Evolutionary conservation across 805 yeast species (phyloP).

Genomic region (Middelhovenomyces tepae): DNA sequence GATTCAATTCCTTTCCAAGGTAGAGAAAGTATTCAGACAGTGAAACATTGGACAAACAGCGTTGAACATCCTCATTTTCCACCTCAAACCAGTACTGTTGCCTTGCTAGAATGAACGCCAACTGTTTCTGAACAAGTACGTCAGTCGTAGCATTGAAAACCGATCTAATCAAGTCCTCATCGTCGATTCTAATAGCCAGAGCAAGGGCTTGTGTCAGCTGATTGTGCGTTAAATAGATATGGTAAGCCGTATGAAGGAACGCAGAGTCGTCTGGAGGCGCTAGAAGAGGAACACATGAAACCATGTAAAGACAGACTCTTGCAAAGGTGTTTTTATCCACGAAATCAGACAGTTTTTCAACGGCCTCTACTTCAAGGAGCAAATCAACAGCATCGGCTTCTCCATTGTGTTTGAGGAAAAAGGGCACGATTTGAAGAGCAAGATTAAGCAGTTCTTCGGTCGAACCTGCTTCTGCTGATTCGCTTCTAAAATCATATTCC

Average conservation of each 20-base stretch:
- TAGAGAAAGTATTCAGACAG: slow-evolving; percentile 72
- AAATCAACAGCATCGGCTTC: slow-evolving; percentile 98
- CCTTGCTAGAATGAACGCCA: slow-evolving; percentile 80
- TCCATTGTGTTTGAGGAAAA: slow-evolving; percentile 87
- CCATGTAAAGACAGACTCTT: slow-evolving; percentile 90
- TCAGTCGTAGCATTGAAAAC: slow-evolving; percentile 80
- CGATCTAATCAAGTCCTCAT: slow-evolving; percentile 62
- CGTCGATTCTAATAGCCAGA: slow-evolving; percentile 82
- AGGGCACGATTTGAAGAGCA: slow-evolving; percentile 74
- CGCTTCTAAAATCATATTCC: slow-evolving; percentile 38
- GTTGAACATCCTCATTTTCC: slow-evolving; percentile 55
- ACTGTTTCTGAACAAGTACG: slow-evolving; percentile 66
- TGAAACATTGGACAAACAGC: slow-evolving; percentile 71
- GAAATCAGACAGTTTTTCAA: slow-evolving; percentile 71
- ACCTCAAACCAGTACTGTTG: slow-evolving; percentile 73
- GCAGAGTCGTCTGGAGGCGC: slow-evolving; percentile 91
- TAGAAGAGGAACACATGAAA: slow-evolving; percentile 89
- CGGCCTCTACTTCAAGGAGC: slow-evolving; percentile 77
- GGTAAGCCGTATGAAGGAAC: slow-evolving; percentile 79
- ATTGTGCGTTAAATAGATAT: slow-evolving; percentile 70
- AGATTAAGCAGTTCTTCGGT: slow-evolving; percentile 46
- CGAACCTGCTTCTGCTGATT: slow-evolving; percentile 19
- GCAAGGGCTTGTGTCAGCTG: slow-evolving; percentile 85
- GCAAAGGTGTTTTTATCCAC: slow-evolving; percentile 78
- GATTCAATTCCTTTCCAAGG: slow-evolving; percentile 76